These are phyloP conservation scores for Raphanus raphanistrum DNA, from an alignment of 345 rosid species.

Conservation along the genomic window DNA sequence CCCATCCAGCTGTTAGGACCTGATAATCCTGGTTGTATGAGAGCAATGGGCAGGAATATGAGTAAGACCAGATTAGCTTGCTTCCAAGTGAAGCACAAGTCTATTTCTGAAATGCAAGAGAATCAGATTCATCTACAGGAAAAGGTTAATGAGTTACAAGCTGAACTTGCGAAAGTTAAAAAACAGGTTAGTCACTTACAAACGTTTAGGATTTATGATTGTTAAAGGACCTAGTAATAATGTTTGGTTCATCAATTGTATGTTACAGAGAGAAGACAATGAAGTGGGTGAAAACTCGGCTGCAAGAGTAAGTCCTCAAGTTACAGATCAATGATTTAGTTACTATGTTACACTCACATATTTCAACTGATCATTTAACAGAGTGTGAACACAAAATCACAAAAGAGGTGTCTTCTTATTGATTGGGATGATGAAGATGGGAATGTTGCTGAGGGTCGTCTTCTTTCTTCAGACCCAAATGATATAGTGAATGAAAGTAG, in stretches of 20 bases:
- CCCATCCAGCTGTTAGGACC: not conserved
- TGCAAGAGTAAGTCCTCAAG: not conserved
- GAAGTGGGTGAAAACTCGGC: not conserved
- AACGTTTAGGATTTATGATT: not conserved
- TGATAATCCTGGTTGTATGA: not conserved
- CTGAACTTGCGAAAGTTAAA: not conserved
- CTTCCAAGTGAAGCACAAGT: not conserved
- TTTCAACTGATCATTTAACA: not conserved
- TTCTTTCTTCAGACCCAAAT: not conserved
- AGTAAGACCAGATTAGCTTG: not conserved
- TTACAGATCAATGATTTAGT: not conserved
- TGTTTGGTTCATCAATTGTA: too few species aligned
- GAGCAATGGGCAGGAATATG: not conserved
- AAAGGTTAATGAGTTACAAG: too few species aligned
- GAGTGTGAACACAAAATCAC: not conserved
- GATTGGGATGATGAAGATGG: not conserved
- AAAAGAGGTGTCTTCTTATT: not conserved
- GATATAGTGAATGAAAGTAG: not conserved
- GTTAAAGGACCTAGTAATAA: not conserved
- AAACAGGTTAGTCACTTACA: not conserved
- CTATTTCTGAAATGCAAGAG: not conserved
- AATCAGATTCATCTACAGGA: not conserved
- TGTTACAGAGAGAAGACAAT: not conserved
- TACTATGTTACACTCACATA: not conserved
- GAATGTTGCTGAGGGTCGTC: not conserved